These are phyloP conservation scores for Phytopythium ostracodes DNA, from an alignment of 352 stramenopile species.

Conservation along the genomic window DNA sequence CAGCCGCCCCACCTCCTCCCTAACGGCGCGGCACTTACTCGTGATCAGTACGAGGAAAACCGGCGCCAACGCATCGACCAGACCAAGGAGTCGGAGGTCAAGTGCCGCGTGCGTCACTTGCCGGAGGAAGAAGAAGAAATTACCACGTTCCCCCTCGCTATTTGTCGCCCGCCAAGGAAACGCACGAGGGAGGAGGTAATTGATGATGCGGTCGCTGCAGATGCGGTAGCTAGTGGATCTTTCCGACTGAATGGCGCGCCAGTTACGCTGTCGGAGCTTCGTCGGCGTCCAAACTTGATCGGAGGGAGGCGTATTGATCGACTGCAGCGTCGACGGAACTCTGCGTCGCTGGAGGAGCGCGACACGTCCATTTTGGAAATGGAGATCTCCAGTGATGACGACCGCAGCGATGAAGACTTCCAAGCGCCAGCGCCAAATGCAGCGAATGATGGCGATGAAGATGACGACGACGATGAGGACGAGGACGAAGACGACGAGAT, in stretches of 20 bases:
- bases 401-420: constrained; percentile 86
- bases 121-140: constrained; percentile 41
- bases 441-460: constrained; percentile 46
- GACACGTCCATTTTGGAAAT: constrained; percentile 82
- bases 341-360: constrained; percentile 58
- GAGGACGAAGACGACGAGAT: constrained; percentile 40
- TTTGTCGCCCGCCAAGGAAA: constrained; percentile 13
- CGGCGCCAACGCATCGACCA: constrained; percentile 59
- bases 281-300: constrained; percentile 29
- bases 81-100: constrained; percentile 57
- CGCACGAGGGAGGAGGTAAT: constrained; percentile 6
- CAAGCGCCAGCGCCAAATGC: constrained; percentile 50
- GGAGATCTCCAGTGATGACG: constrained; percentile 85
- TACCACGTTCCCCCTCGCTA: constrained; percentile 44
- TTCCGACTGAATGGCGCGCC: constrained; percentile 73
- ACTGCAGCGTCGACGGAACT: constrained; percentile 24
- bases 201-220: constrained; percentile 13
- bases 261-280: constrained; percentile 66
- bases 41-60: constrained; percentile 58
- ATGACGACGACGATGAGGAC: constrained; percentile 46
- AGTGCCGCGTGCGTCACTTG: constrained; percentile 50
- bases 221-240: constrained; percentile 30
- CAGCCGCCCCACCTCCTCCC: constrained; percentile 65
- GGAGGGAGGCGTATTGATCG: constrained; percentile 19
- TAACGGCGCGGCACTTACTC: constrained; percentile 24